Evolutionary conservation across 306 rosid genomes (phyloP), one percentile per base, ranked within the genome.

Genomic region (Pyrus betulifolia): DNA sequence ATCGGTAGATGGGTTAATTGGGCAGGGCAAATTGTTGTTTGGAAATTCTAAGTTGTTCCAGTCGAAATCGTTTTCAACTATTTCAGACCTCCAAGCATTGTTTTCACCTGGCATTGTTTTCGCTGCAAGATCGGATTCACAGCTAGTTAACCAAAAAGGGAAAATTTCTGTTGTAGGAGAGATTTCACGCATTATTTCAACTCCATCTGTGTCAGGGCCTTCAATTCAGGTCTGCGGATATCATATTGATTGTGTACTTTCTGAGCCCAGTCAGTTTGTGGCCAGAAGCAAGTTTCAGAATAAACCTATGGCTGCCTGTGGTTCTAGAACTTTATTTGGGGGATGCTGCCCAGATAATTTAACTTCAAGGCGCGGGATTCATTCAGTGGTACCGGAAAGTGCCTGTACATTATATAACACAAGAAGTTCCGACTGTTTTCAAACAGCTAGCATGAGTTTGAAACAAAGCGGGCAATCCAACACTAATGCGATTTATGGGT

Each of bases 161-260:
- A 80, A 83, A 10, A 82, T 92, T 62, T 87, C 97, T 42, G 89
- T 85, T 30, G 93, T 88, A 71, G 97, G 90, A 74, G 86, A 93
- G 4, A 52, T 91, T 25, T 96, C 97, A 0, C 87, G 97, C 2
- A 86, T 96, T 1, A 74, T 91, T 61, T 92, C 93, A 30, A 77
- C 74, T 69, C 97, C 97, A 0, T 92, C 97, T 27, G 88, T 88
- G 28, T 90, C 88, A 0, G 93, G 92, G 73, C 97, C 96, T 64
- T 84, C 93, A 0, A 49, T 88, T 33, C 96, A 90, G 85, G 85
- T 66, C 72, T 86, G 93, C 72, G 89, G 93, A 27, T 92, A 88
- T 81, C 99, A 86, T 25, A 82, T 87, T 79, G 90, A 87, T 78
- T 70, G 86, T 30, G 81, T 74, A 4, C 59, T 86, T 80, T 74